These are phyloP conservation scores for Rhytidhysteron rufulum DNA, from an alignment of 2,329 filamentous ascomycete species.

Conservation along the genomic window DNA sequence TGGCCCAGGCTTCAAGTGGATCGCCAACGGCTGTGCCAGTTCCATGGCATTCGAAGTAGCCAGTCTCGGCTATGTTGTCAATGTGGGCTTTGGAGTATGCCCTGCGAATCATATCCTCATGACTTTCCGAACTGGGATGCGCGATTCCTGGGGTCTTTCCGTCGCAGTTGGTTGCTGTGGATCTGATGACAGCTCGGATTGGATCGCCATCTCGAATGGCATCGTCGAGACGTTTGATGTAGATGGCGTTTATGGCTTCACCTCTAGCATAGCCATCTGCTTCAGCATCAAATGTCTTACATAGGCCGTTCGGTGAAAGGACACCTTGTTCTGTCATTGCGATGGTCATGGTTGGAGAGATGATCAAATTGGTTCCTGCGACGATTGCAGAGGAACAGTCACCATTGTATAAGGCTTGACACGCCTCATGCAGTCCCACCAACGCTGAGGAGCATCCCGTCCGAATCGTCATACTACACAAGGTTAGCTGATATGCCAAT, in stretches of 20 bases:
- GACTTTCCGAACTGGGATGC: conserved; percentile 14
- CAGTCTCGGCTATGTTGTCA: conserved; percentile 7
- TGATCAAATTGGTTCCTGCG: conserved; percentile 33
- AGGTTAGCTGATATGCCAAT: too few species aligned
- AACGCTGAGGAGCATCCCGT: conserved; percentile 42
- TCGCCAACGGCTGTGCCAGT: conserved; percentile 19
- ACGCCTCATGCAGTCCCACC: conserved; percentile 35
- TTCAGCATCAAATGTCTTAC: conserved; percentile 27
- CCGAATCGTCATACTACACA: conserved; percentile 6
- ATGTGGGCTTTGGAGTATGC: conserved; percentile 28
- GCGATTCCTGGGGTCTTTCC: conserved; percentile 22
- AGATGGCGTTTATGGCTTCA: conserved; percentile 31
- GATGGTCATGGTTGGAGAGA: conserved; percentile 26
- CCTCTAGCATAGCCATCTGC: conserved; percentile 35
- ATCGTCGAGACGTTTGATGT: conserved; percentile 24
- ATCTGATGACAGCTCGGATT: conserved; percentile 31
- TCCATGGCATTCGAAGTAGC: conserved; percentile 11
- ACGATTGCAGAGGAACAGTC: conserved; percentile 29
- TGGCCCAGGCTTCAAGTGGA: conserved; percentile 9
- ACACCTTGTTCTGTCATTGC: conserved; percentile 34
- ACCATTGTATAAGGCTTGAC: conserved; percentile 19
- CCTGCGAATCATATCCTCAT: conserved; percentile 26
- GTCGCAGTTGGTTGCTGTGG: conserved; percentile 15
- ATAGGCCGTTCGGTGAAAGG: conserved; percentile 25
- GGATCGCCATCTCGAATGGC: conserved; percentile 32